phyloP scores from a whole-genome alignment of 176 grass and related monocot genomes.

The maize (Zea mays) region DNA sequence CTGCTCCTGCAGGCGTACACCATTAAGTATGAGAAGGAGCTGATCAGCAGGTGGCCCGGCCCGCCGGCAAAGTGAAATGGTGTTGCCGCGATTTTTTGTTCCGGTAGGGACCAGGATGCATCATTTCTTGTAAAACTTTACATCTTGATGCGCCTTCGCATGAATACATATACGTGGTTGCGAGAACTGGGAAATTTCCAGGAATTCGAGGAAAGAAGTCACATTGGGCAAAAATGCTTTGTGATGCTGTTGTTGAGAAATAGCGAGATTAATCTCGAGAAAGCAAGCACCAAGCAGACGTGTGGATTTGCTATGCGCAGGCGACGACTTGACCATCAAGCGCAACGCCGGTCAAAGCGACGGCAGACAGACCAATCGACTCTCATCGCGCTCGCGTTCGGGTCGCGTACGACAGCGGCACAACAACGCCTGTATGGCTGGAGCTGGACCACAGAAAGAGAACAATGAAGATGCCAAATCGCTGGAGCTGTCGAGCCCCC shows the following conservation, averaged over 20 bases:
- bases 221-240: neutral
- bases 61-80: constrained; percentile 18
- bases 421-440: neutral
- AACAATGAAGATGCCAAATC: neutral
- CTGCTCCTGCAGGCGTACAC: constrained; percentile 90
- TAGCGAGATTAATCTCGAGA: neutral
- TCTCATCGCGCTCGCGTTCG: neutral
- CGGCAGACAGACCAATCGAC: neutral
- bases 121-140: neutral
- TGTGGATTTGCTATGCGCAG: neutral
- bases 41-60: constrained; percentile 85
- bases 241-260: no score
- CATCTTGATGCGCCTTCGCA: neutral
- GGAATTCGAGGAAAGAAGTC: neutral
- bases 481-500: neutral
- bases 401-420: neutral
- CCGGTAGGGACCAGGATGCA: no score
- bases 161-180: neutral
- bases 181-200: constrained; percentile 1
- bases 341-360: neutral
- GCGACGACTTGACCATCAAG: neutral
- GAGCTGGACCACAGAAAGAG: neutral
- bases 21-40: constrained; percentile 86
- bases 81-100: neutral
- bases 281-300: neutral